A percentile compares a stretch with the other conserved stretches of the same genome.
Evolutionary conservation across 305 asterid species (phyloP).

Genomic region (Rubia tinctorum): DNA sequence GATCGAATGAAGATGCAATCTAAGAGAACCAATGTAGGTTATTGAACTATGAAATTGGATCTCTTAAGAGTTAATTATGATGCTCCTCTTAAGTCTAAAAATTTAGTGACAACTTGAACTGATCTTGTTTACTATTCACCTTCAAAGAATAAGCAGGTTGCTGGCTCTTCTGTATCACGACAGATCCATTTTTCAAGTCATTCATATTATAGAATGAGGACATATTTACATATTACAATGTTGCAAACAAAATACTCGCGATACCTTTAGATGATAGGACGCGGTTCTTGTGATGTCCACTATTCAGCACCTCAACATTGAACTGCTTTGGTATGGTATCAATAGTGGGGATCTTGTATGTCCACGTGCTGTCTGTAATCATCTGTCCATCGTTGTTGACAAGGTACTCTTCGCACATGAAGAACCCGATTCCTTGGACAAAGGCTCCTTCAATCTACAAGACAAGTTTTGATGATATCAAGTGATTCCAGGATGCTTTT

Average conservation of each 20-base stretch:
- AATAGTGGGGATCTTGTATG: slow-evolving; percentile 73
- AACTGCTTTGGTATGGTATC: slow-evolving; percentile 71
- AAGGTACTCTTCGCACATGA: slow-evolving; percentile 72
- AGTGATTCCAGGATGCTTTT: too few species aligned
- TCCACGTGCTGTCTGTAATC: slow-evolving; percentile 58
- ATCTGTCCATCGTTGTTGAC: slow-evolving; percentile 51
- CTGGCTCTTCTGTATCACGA: too few species aligned
- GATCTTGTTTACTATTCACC: too few species aligned
- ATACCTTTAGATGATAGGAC: slow-evolving; percentile 81
- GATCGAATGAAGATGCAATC: too few species aligned
- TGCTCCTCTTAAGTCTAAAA: too few species aligned
- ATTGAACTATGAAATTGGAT: too few species aligned
- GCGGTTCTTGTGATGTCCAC: slow-evolving; percentile 55
- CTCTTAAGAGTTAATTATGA: too few species aligned
- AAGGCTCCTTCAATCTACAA: slow-evolving; percentile 80
- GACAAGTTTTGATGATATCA: too few species aligned
- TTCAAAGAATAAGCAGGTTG: too few species aligned
- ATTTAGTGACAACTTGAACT: too few species aligned
- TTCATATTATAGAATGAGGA: background rate
- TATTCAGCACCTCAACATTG: slow-evolving; percentile 59
- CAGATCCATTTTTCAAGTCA: too few species aligned
- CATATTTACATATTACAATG: background rate
- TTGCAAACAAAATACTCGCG: background rate
- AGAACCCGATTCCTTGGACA: slow-evolving; percentile 79
- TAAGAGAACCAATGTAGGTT: background rate